phyloP scores from a whole-genome alignment of 345 rosid genomes.

The Lenwebbia sp. region DNA sequence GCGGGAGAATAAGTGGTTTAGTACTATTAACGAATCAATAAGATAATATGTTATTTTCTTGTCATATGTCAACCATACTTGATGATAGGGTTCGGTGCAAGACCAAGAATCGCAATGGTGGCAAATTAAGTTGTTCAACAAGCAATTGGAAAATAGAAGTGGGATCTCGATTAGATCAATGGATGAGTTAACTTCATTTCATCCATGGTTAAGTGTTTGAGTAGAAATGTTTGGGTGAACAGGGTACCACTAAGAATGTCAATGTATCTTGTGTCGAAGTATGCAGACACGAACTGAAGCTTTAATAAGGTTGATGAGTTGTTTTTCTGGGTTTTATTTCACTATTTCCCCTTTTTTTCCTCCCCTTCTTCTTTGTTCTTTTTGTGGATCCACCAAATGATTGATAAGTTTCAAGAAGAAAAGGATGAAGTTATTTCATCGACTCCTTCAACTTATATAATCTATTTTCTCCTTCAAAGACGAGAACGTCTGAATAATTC shows the following conservation, averaged over 20 bases:
- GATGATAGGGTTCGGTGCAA: neutral
- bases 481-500: neutral
- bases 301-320: neutral
- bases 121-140: neutral
- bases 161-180: neutral
- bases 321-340: neutral
- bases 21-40: neutral
- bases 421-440: neutral
- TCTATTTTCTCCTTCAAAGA: neutral
- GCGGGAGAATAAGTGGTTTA: neutral
- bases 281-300: neutral
- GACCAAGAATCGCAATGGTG: neutral
- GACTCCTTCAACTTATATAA: neutral
- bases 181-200: neutral
- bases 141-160: neutral
- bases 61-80: neutral
- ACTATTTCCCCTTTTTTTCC: neutral
- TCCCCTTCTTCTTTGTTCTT: neutral
- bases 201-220: neutral
- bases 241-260: neutral
- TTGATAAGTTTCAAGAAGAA: neutral
- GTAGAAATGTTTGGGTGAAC: neutral
- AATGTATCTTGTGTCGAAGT: neutral
- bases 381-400: neutral
- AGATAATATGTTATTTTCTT: neutral